Conservation (phyloP, 2,329 filamentous ascomycete species). For the Zymoseptoria ardabiliae region DNA sequence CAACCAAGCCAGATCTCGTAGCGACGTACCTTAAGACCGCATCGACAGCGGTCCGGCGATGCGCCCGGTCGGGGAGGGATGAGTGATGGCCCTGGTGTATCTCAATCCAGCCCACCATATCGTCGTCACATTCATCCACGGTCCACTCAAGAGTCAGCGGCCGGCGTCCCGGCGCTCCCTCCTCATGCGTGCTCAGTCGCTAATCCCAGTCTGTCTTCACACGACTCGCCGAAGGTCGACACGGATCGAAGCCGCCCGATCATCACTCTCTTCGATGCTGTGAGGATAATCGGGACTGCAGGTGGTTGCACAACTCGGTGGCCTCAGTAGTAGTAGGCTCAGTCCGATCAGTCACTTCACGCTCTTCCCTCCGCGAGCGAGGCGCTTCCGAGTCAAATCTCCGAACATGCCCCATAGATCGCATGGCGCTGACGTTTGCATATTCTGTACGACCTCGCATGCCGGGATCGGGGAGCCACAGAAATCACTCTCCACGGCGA, state of each 20-base stretch:
- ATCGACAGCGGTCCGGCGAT: background rate
- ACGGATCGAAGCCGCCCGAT: background rate
- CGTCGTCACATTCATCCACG: background rate
- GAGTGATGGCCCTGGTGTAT: background rate
- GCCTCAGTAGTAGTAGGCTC: constrained; percentile 1
- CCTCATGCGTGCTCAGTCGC: background rate
- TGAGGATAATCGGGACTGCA: background rate
- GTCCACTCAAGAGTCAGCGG: background rate
- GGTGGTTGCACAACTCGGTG: constrained; percentile 3
- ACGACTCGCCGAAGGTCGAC: background rate
- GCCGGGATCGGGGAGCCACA: background rate
- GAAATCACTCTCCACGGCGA: too few species aligned
- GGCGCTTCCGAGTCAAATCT: background rate
- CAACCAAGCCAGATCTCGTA: too few species aligned
- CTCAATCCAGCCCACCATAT: background rate
- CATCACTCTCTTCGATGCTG: background rate
- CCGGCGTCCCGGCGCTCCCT: background rate
- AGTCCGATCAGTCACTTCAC: background rate
- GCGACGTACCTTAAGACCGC: too few species aligned
- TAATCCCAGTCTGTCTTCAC: background rate
- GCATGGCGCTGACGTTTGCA: constrained; percentile 12
- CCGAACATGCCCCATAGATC: constrained; percentile 6
- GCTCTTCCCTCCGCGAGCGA: too few species aligned
- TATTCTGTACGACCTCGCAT: constrained; percentile 1
- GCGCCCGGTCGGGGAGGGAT: background rate